These are phyloP conservation scores for Licmophora abbreviata DNA, from an alignment of 108 stramenopile species.

Conservation along the genomic window DNA sequence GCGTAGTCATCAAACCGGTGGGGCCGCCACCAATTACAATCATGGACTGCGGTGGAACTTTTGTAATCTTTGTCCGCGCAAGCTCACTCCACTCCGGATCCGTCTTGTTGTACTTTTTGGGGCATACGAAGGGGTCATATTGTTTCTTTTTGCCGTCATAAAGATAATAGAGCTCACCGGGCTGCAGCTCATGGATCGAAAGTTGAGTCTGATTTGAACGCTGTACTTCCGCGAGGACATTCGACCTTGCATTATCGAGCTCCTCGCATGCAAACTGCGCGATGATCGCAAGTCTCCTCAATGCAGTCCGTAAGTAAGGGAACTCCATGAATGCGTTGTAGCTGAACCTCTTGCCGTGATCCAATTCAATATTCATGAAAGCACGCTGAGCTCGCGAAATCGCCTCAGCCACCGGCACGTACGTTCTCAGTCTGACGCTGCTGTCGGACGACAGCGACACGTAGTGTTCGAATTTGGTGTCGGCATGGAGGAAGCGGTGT, in stretches of 20 bases:
- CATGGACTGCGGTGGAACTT: slow-evolving; percentile 19
- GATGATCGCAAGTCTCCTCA: slow-evolving; percentile 16
- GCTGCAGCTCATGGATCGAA: slow-evolving; percentile 13
- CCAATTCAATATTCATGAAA: slow-evolving; percentile 29
- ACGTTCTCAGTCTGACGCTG: slow-evolving; percentile 3
- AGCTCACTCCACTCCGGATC: slow-evolving; percentile 24
- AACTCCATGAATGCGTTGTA: slow-evolving; percentile 38
- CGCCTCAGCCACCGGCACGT: slow-evolving; percentile 34
- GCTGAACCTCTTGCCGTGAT: slow-evolving; percentile 27
- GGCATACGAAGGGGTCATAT: slow-evolving; percentile 16
- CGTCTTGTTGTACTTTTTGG: slow-evolving; percentile 8
- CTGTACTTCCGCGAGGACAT: slow-evolving; percentile 22
- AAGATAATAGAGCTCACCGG: slow-evolving; percentile 19
- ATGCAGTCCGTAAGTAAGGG: slow-evolving; percentile 15
- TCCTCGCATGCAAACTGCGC: slow-evolving; percentile 28
- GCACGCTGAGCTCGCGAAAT: slow-evolving; percentile 27
- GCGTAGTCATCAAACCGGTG: slow-evolving; percentile 19
- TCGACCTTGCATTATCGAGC: slow-evolving; percentile 25
- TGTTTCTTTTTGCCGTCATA: slow-evolving; percentile 4
- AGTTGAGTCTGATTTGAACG: slow-evolving; percentile 12
- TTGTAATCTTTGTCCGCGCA: slow-evolving; percentile 15
- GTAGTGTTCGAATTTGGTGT: slow-evolving; percentile 9
- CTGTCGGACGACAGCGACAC: slow-evolving; percentile 5
- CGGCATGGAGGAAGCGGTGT: slow-evolving; percentile 22
- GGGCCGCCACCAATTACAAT: slow-evolving; percentile 23